Evolutionary conservation across 2,329 filamentous ascomycete genomes (phyloP).

Genomic region (Pseudocercospora macadamiae): DNA sequence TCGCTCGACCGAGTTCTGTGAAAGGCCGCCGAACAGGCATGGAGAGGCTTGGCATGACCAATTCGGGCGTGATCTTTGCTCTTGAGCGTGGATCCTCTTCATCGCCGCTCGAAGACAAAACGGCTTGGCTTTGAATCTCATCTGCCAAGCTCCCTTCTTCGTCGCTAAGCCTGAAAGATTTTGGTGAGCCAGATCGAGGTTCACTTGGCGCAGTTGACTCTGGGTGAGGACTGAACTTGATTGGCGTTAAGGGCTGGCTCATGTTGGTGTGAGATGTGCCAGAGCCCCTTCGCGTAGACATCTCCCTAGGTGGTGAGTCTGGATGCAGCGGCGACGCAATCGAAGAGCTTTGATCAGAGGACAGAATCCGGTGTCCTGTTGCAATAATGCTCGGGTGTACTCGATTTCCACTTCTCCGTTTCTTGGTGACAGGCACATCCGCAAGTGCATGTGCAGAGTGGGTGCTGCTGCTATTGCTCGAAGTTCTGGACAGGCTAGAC

Average conservation of each 20-base stretch:
- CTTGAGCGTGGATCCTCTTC: slow-evolving; percentile 50
- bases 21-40: slow-evolving; percentile 90
- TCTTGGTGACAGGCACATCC: slow-evolving; percentile 23
- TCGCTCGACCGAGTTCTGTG: slow-evolving; percentile 78
- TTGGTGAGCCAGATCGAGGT: slow-evolving; percentile 62
- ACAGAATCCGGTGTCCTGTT: slow-evolving; percentile 39
- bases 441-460: slow-evolving; percentile 24
- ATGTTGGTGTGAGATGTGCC: slow-evolving; percentile 30
- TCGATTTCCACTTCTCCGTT: slow-evolving; percentile 39
- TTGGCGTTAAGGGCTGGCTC: slow-evolving; percentile 51
- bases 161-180: slow-evolving; percentile 62
- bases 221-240: slow-evolving; percentile 52
- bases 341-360: slow-evolving; percentile 34
- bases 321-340: slow-evolving; percentile 29
- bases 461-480: slow-evolving; percentile 32
- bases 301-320: slow-evolving; percentile 28
- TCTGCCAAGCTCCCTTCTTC: slow-evolving; percentile 57
- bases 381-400: slow-evolving; percentile 41
- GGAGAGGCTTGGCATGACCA: slow-evolving; percentile 96
- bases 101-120: slow-evolving; percentile 57
- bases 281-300: slow-evolving; percentile 32
- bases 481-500: slow-evolving; percentile 29
- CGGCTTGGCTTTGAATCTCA: slow-evolving; percentile 58
- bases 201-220: slow-evolving; percentile 59
- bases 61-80: slow-evolving; percentile 54